Evolutionary conservation across 108 stramenopile species (phyloP).

Genomic region (Chaetoceros muelleri): DNA sequence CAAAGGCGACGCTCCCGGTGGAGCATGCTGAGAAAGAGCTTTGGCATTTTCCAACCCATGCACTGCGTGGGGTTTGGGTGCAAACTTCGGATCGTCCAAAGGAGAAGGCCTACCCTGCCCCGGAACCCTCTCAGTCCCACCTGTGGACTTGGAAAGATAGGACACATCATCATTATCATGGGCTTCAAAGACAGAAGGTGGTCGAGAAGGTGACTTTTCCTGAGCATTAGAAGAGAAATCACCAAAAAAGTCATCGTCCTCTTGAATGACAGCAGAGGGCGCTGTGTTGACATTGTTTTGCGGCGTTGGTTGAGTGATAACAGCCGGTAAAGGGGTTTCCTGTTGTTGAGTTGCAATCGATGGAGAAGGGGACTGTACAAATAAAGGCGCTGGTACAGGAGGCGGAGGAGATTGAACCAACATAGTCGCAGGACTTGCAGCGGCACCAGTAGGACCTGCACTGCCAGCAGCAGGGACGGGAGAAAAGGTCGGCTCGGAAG

Average conservation of each 20-base stretch:
- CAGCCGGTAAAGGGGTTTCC: background rate
- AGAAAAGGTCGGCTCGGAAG: too few species aligned
- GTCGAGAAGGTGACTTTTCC: background rate
- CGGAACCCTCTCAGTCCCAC: background rate
- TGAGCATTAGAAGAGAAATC: background rate
- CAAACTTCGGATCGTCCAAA: background rate
- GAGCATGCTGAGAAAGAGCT: constrained; percentile 19
- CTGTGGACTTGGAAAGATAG: background rate
- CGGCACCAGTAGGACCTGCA: background rate
- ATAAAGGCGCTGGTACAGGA: background rate
- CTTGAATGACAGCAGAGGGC: background rate
- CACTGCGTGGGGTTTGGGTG: background rate
- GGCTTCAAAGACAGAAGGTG: background rate
- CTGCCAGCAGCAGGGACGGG: background rate
- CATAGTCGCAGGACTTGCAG: background rate
- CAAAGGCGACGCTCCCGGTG: constrained; percentile 44
- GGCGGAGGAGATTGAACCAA: background rate
- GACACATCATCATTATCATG: background rate
- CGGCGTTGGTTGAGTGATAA: background rate
- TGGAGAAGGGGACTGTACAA: background rate
- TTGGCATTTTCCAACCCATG: background rate
- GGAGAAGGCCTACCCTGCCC: background rate
- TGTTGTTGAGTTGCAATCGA: background rate
- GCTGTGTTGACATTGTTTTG: too few species aligned
- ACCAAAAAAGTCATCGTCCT: background rate